phyloP scores from a whole-genome alignment of 257 asterid genomes.

The Nicotiana noctiflora region DNA sequence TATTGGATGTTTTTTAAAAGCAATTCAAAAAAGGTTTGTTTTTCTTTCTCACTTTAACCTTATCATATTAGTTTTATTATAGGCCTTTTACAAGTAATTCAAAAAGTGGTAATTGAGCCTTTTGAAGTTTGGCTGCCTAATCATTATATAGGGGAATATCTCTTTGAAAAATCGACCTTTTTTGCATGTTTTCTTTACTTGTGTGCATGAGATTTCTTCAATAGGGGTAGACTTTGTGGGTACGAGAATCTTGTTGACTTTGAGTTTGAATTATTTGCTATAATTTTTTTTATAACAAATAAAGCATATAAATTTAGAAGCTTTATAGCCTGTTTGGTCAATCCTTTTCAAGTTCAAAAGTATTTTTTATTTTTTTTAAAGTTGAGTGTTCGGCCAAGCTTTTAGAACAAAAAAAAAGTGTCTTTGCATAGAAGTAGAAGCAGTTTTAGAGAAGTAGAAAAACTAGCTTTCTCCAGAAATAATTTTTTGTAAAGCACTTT shows the following conservation, averaged over 20 bases:
- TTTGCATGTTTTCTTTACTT: background rate
- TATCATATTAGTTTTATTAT: background rate
- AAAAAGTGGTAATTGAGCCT: constrained; percentile 23
- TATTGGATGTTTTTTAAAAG: background rate
- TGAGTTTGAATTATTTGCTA: background rate
- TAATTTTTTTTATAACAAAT: background rate
- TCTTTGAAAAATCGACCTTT: background rate
- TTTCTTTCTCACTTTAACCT: background rate
- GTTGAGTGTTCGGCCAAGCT: too few relatives aligned
- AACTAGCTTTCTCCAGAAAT: too few relatives aligned
- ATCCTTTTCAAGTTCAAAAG: too few relatives aligned
- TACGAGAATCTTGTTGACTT: constrained; percentile 3
- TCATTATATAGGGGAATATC: constrained; percentile 27
- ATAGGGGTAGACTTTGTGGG: background rate
- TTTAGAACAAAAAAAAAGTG: too few relatives aligned
- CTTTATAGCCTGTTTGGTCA: background rate
- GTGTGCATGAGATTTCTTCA: background rate
- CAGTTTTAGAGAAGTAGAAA: too few relatives aligned
- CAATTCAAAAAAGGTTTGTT: constrained; percentile 9
- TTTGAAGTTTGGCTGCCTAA: constrained; percentile 35
- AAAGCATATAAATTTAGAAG: background rate
- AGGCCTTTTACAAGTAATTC: constrained; percentile 12
- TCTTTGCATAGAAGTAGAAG: too few relatives aligned
- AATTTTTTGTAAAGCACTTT: too few relatives aligned
- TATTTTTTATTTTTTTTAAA: too few relatives aligned